Percentiles rank a stretch among this genome's conserved stretches.
phyloP scores from a whole-genome alignment of 2,329 filamentous ascomycete genomes.

The Exophiala xenobiotica region DNA sequence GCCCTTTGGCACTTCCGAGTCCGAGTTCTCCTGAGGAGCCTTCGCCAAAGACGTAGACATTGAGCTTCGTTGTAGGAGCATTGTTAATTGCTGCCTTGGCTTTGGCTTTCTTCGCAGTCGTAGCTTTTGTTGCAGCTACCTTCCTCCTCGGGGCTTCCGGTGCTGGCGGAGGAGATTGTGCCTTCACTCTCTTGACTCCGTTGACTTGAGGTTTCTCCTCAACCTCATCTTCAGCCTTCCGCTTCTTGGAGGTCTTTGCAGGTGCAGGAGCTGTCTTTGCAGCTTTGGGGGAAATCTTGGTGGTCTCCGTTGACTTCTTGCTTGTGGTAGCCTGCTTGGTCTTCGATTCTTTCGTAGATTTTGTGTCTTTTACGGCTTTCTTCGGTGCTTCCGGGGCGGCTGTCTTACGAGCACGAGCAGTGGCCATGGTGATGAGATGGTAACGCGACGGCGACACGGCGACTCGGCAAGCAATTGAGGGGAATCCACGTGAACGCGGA shows the following conservation, averaged over 20 bases:
- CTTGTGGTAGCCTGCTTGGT: not conserved
- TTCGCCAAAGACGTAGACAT: conserved; percentile 77
- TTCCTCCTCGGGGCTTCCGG: conserved; percentile 7
- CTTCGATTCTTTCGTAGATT: conserved; percentile 17
- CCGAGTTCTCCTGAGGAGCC: conserved; percentile 75
- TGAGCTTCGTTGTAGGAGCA: conserved; percentile 59
- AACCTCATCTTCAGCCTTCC: conserved; percentile 28
- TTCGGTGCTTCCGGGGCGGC: conserved; percentile 12
- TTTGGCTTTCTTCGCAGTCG: conserved; percentile 17
- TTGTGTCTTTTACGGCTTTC: no score
- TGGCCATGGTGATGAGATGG: conserved; percentile 13
- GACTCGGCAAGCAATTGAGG: conserved; percentile 6
- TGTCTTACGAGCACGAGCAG: conserved; percentile 23
- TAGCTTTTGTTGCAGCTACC: conserved; percentile 13
- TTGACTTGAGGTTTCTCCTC: conserved; percentile 22
- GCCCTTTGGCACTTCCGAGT: conserved; percentile 63
- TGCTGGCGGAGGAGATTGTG: not conserved
- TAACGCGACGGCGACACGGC: not conserved
- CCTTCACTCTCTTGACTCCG: conserved; percentile 19
- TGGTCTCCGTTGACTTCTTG: conserved; percentile 1
- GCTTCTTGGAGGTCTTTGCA: conserved; percentile 16
- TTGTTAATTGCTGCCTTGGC: conserved; percentile 57
- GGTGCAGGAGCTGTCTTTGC: conserved; percentile 4
- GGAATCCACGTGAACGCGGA: not conserved
- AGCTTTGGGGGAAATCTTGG: conserved; percentile 9